Percentiles rank a stretch among this genome's conserved stretches.
phyloP scores from a whole-genome alignment of 78 protist species.

The Pigoraptor vietnamica region DNA sequence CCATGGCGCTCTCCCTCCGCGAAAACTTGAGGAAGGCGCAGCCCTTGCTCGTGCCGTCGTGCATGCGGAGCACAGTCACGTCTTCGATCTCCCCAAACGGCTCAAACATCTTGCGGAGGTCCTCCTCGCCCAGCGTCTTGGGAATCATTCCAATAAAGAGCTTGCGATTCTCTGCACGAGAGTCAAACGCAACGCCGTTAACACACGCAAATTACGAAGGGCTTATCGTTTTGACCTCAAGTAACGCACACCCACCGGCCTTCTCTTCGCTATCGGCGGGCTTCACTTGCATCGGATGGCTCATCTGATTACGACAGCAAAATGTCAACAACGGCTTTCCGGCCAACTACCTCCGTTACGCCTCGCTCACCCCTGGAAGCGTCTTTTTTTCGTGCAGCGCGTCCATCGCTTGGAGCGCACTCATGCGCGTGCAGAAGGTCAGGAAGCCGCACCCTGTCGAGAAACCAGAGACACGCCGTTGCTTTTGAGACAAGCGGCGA shows the following conservation, averaged over 20 bases:
- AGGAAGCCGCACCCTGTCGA: constrained; percentile 64
- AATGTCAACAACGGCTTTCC: neutral
- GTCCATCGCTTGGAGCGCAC: constrained; percentile 52
- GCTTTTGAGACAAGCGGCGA: neutral
- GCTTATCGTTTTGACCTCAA: too few relatives aligned
- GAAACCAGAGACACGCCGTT: neutral
- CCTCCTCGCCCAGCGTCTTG: constrained; percentile 31
- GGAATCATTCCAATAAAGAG: constrained; percentile 77
- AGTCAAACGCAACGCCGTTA: neutral
- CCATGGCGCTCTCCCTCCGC: constrained; percentile 28
- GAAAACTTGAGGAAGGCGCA: constrained; percentile 69
- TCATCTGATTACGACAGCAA: neutral
- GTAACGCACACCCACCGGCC: neutral
- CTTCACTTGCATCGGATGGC: constrained; percentile 52
- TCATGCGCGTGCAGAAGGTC: constrained; percentile 11
- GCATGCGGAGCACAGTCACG: constrained; percentile 11
- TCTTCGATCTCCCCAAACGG: constrained; percentile 33
- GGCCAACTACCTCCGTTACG: neutral
- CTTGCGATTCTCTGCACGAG: constrained; percentile 14
- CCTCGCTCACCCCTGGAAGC: constrained; percentile 31
- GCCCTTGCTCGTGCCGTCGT: constrained; percentile 55
- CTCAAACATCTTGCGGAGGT: constrained; percentile 28
- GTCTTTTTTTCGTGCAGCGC: constrained; percentile 48
- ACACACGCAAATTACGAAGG: too few relatives aligned
- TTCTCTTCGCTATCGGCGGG: constrained; percentile 59